Evolutionary conservation across 192 early-diverging fungal genomes (phyloP), one percentile per base, ranked within the genome.

Genomic region (Gigaspora rosea): DNA sequence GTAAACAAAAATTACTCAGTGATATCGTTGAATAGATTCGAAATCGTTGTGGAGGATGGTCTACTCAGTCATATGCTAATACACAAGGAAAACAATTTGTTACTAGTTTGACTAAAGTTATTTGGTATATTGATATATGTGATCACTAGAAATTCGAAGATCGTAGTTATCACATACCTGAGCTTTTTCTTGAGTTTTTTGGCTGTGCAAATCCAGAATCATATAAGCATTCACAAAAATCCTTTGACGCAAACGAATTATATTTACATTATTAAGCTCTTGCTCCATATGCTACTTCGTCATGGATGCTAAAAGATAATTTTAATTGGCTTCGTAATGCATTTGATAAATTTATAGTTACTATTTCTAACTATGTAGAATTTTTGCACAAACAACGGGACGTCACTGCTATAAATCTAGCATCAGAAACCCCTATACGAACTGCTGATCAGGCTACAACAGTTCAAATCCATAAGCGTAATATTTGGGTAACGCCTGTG

Each of bases 101-200:
- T 61, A 27, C 10, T 61, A 61, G 27, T 27, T 32, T 61, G 9
- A 61, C 59, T 27, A 20, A 61, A 61, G 27, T 20, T 22, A 61
- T 61, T 32, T 61, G 59, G 59, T 61, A 61, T 61, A 61, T 61
- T 61, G 59, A 61, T 61, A 61, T 61, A 20, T 20, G 22, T 61
- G 27, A 61, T 61, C 59, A 61, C 22, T 4, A 57, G 54, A 57
- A 57, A 15, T n/a, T 57, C n/a, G 54, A 57, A 57, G 13, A 57
- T n/a, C 54, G 54, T 57, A 15, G 54, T 57, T 41, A 41, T 41
- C 36, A 41, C 36, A 41, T 41, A 41, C 36, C 36, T 41, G 8
- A 54, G 51, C 51, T 61, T 61, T 61, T 61, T 20, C 59, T 61
- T 61, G 59, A 61, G 9, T 61, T 61, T 61, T 61, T 61, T 61